Conservation (phyloP, 1,284 basidiomycete species). For the Leccinum subspadiceum region DNA sequence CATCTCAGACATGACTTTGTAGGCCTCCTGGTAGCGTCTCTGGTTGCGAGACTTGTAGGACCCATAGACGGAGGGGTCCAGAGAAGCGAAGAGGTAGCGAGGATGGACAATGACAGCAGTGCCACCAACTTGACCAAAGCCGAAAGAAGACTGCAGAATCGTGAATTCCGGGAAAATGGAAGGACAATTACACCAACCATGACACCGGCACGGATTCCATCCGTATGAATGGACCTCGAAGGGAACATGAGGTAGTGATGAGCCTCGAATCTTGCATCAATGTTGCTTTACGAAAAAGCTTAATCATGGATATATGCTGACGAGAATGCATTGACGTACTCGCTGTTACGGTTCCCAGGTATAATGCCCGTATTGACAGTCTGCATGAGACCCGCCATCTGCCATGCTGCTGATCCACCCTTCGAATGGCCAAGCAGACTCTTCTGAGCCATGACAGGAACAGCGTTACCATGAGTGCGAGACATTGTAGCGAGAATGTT, state of each 20-base stretch:
- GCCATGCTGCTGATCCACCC: conserved; percentile 97
- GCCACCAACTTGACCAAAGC: conserved; percentile 99
- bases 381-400: conserved; percentile 92
- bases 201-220: conserved; percentile 87
- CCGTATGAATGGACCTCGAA: conserved; percentile 91
- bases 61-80: conserved; percentile 74
- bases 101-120: conserved; percentile 88
- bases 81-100: conserved; percentile 83
- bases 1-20: conserved; percentile 94
- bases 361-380: conserved; percentile 84
- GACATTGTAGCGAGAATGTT: conserved; percentile 86
- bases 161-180: background rate
- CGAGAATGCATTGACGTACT: conserved; percentile 50
- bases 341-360: conserved; percentile 96
- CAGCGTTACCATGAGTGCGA: conserved; percentile 90
- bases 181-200: conserved; percentile 54
- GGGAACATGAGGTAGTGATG: conserved; percentile 96
- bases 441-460: conserved; percentile 97
- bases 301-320: conserved; percentile 21
- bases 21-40: conserved; percentile 71
- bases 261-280: conserved; percentile 89
- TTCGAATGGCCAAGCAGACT: conserved; percentile 94
- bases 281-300: conserved; percentile 58
- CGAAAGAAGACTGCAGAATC: conserved; percentile 80
- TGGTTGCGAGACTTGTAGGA: conserved; percentile 74